A percentile compares a stretch with the other conserved stretches of the same genome.
phyloP scores from a whole-genome alignment of 163 green algal genomes.

The Trebouxiophyceae sp. region DNA sequence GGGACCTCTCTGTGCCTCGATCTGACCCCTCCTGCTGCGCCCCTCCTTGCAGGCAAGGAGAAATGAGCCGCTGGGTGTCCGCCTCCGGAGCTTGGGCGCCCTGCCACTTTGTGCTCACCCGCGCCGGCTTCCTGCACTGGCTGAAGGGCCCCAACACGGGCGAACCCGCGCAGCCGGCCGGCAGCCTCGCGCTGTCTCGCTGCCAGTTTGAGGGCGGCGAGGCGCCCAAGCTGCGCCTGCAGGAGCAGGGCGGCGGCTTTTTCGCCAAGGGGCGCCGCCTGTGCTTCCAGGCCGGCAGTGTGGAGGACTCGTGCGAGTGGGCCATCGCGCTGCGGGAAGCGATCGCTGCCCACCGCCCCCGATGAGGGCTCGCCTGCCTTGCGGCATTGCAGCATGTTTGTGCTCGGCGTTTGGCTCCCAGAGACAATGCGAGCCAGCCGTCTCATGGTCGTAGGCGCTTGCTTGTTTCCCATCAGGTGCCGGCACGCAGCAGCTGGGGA shows the following conservation, averaged over 20 bases:
- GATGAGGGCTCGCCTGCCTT: no score
- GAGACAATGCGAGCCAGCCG: no score
- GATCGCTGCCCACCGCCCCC: conserved; percentile 24
- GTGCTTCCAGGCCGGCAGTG: conserved; percentile 8
- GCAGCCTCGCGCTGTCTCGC: conserved; percentile 43
- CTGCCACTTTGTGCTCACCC: conserved; percentile 65
- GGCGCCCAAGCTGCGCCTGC: conserved; percentile 59
- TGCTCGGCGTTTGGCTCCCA: no score
- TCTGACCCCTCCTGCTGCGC: no score
- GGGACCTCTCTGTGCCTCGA: no score
- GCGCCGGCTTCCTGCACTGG: conserved; percentile 73
- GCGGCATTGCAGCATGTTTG: no score
- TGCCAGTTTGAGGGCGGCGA: conserved; percentile 33
- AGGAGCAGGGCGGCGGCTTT: conserved; percentile 19
- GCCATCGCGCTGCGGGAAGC: conserved; percentile 60
- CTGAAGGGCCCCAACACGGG: conserved; percentile 31
- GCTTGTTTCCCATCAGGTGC: no score
- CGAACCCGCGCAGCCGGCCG: conserved; percentile 24
- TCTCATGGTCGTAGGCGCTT: no score
- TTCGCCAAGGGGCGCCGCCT: background rate
- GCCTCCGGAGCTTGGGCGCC: conserved; percentile 32
- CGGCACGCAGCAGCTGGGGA: no score
- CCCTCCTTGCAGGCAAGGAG: conserved; percentile 38
- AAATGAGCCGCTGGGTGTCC: conserved; percentile 48
- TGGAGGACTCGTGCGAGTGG: conserved; percentile 79